Conservation (phyloP, 2,329 filamentous ascomycete genomes). For the Epichloe coenophiala region DNA sequence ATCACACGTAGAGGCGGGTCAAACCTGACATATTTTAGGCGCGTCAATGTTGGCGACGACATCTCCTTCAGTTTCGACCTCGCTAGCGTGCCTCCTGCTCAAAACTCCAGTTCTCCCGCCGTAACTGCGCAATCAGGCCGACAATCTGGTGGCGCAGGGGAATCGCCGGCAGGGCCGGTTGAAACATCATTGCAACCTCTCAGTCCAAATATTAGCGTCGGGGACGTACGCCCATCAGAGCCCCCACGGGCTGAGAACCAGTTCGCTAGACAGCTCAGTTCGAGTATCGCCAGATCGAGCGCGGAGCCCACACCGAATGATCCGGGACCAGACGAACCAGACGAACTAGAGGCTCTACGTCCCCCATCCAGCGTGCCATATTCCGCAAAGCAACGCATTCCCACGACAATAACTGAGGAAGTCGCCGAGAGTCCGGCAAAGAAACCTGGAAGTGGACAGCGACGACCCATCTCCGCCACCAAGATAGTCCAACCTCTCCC, state of each 20-base stretch:
- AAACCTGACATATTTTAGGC: slow-evolving; percentile 20
- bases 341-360: slow-evolving; percentile 1
- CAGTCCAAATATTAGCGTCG: background rate
- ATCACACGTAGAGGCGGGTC: background rate
- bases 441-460: slow-evolving; percentile 42
- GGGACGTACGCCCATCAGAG: background rate
- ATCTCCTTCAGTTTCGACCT: slow-evolving; percentile 44
- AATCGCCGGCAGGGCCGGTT: background rate
- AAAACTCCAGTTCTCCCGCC: slow-evolving; percentile 6
- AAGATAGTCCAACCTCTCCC: slow-evolving; percentile 2
- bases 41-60: slow-evolving; percentile 46
- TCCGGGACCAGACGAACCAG: background rate
- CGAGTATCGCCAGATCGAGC: slow-evolving; percentile 1
- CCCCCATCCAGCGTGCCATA: slow-evolving; percentile 7
- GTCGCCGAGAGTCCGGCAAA: slow-evolving; percentile 34
- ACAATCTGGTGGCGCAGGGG: background rate
- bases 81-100: slow-evolving; percentile 24
- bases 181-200: background rate
- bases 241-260: background rate
- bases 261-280: slow-evolving; percentile 4
- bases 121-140: background rate
- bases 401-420: slow-evolving; percentile 10
- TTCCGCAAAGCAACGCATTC: slow-evolving; percentile 3
- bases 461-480: slow-evolving; percentile 25
- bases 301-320: background rate